These are phyloP conservation scores for Lactarius pseudohatsudake DNA, from an alignment of 768 basidiomycete species.

Conservation along the genomic window DNA sequence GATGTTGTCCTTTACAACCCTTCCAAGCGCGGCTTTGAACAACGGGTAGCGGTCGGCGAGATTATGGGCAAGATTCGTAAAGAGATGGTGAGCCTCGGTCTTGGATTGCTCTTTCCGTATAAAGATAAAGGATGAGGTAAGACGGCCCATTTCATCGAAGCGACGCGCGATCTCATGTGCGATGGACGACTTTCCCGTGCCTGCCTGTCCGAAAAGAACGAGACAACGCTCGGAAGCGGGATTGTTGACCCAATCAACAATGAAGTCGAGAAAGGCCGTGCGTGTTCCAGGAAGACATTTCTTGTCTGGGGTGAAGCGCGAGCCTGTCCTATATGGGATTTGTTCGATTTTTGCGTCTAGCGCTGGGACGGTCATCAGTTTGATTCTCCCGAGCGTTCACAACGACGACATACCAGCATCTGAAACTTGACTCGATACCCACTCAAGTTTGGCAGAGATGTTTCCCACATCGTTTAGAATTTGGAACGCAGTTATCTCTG, in stretches of 20 bases:
- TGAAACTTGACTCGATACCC: background rate
- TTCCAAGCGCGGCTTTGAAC: background rate
- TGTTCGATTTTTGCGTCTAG: no score
- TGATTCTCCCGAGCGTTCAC: no score
- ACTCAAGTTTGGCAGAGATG: background rate
- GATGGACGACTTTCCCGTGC: background rate
- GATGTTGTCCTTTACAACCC: background rate
- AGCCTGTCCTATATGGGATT: no score
- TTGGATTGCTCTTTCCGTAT: background rate
- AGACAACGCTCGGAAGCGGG: background rate
- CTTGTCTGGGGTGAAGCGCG: no score
- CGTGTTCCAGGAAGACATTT: background rate
- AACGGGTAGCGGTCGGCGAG: background rate
- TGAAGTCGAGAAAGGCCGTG: background rate
- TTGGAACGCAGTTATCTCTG: background rate
- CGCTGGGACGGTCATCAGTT: no score
- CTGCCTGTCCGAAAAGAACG: constrained; percentile 4
- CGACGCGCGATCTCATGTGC: constrained; percentile 1
- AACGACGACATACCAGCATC: background rate
- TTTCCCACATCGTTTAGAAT: background rate
- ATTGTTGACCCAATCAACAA: background rate
- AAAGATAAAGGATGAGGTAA: background rate
- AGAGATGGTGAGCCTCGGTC: background rate
- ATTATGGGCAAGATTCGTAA: background rate
- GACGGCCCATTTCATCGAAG: background rate